Percentiles rank a stretch among this genome's conserved stretches.
These are phyloP conservation scores for Acorus gramineus DNA, from an alignment of 106 monocot species.

Conservation along the genomic window DNA sequence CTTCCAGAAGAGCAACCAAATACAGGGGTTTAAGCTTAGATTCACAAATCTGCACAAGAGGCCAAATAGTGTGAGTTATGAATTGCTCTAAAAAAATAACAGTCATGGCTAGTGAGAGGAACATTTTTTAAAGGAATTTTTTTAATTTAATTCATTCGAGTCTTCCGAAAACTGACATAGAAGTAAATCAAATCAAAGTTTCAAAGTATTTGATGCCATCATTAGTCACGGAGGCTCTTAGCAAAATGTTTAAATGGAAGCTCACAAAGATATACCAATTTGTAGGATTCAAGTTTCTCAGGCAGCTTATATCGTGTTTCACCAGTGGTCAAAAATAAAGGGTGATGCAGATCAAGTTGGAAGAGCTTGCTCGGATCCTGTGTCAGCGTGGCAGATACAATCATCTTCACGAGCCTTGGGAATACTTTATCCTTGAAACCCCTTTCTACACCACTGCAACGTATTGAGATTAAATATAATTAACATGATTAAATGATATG, in stretches of 20 bases:
- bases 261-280: constrained; percentile 36
- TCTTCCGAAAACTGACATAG: no score
- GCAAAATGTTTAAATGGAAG: neutral
- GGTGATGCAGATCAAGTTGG: constrained; percentile 81
- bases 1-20: constrained; percentile 68
- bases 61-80: neutral
- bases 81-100: neutral
- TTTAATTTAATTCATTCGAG: no score
- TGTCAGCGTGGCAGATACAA: constrained; percentile 84
- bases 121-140: no score
- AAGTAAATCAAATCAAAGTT: no score
- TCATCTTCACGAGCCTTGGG: constrained; percentile 71
- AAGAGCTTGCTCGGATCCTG: constrained; percentile 95
- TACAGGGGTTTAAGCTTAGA: constrained; percentile 66
- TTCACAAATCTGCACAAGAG: constrained; percentile 48
- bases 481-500: neutral
- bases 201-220: no score
- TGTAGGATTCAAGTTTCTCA: constrained; percentile 51
- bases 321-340: constrained; percentile 73
- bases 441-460: constrained; percentile 52
- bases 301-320: constrained; percentile 64
- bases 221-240: no score
- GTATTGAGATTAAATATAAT: neutral
- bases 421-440: constrained; percentile 59
- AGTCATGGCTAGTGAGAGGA: no score